Base-by-base conservation (phyloP, 2,329 filamentous ascomycete species). In the Daldinia eschscholtzii region DNA sequence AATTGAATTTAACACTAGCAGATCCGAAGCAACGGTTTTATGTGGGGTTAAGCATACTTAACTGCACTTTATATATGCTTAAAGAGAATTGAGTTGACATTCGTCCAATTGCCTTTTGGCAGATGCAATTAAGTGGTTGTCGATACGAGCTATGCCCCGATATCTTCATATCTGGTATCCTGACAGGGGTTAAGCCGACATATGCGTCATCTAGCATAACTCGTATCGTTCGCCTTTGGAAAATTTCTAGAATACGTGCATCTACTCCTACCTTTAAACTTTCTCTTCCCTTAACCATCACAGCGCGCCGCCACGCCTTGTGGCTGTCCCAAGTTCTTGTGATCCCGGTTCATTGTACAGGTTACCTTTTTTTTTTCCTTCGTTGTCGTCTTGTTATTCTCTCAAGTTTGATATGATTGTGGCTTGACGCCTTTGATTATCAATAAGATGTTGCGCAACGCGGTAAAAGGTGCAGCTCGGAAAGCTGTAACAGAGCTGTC, bases 401-500 rank as follows among this genome's bases (percentile, higher is more conserved):
- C 18, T 57, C 20, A 23, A 23, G 20, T 23, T 57, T 48, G 26
- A 15, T 57, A 26, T 63, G 20, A 46, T 28, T 39, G 42, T 23
- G 39, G 42, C 41, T 28, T 2, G 33, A 26, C 20, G 23, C 42
- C 33, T 63, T 46, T 33, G 28, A 44, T 46, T 60, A 35, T 61
- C 57, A 23, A 67, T 57, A 79, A 64, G 64, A 88, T 88, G 86
- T 78, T 87, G 74, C 85, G 85, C 70, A 87, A 85, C 71, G 80
- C 80, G 44, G 80, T 80, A 66, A 84, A 82, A 73, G 77, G 80
- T 50, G 81, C 83, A 59, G 83, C 85, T 57, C 85, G 83, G 74
- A 88, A 84, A 74, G 91, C 92, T 57, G 89, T 95, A 53, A 93
- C 93, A 18, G 91, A 93, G 77, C 85, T 96, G 71, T 87, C 90